Evolutionary conservation across 768 basidiomycete species (phyloP).

Genomic region (Tephrocybe sp.): DNA sequence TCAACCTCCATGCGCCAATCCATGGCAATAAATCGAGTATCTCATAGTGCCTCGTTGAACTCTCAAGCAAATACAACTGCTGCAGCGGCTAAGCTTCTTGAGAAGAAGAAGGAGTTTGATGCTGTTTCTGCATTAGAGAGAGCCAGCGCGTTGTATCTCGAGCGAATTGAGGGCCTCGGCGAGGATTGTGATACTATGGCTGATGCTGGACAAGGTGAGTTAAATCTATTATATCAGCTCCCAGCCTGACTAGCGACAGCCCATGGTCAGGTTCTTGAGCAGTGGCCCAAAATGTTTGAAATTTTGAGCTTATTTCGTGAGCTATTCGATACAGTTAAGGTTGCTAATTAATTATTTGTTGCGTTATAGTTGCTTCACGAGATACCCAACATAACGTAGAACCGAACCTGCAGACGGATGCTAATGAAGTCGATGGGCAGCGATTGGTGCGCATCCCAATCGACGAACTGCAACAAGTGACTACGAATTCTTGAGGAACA

Average conservation of each 20-base stretch:
- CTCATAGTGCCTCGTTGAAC: slow-evolving; percentile 40
- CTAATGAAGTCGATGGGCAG: slow-evolving; percentile 41
- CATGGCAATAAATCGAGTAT: slow-evolving; percentile 47
- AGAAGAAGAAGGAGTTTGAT: slow-evolving; percentile 83
- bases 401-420: slow-evolving; percentile 1
- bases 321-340: slow-evolving; percentile 22
- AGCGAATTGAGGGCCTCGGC: slow-evolving; percentile 65
- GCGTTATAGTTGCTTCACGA: slow-evolving; percentile 47
- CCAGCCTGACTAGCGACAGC: slow-evolving; percentile 36
- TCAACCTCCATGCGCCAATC: slow-evolving; percentile 52
- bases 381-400: slow-evolving; percentile 28
- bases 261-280: slow-evolving; percentile 74
- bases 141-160: slow-evolving; percentile 60
- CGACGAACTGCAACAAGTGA: slow-evolving; percentile 54
- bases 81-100: slow-evolving; percentile 54
- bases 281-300: slow-evolving; percentile 84
- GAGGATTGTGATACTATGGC: slow-evolving; percentile 80
- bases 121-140: slow-evolving; percentile 72
- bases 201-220: slow-evolving; percentile 66
- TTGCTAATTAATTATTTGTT: neutral
- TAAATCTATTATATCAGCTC: neutral
- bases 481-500: slow-evolving; percentile 14
- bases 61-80: slow-evolving; percentile 45
- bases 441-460: slow-evolving; percentile 74
- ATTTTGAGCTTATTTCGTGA: slow-evolving; percentile 69